Percentiles rank a stretch among this genome's conserved stretches.
These are phyloP conservation scores for Suillus alpinus DNA, from an alignment of 768 basidiomycete species.

Conservation along the genomic window DNA sequence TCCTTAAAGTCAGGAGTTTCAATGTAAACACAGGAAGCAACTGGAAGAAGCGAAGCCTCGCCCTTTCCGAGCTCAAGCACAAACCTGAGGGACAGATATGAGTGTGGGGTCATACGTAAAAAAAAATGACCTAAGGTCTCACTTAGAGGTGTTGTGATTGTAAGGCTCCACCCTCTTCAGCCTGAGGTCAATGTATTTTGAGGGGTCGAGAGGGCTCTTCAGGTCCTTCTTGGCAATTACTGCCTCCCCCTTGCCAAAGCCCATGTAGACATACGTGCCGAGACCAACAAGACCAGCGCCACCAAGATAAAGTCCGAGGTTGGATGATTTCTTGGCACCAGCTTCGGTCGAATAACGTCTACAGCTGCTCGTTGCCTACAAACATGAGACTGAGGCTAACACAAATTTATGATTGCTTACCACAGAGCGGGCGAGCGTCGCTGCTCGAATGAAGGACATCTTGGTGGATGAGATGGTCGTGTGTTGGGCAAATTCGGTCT, in stretches of 20 bases:
- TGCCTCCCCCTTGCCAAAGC: slow-evolving; percentile 30
- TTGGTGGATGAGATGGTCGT: slow-evolving; percentile 3
- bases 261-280: slow-evolving; percentile 52
- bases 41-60: slow-evolving; percentile 72
- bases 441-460: slow-evolving; percentile 46
- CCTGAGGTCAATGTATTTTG: slow-evolving; percentile 76
- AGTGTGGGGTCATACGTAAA: background rate
- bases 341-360: slow-evolving; percentile 49
- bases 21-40: slow-evolving; percentile 77
- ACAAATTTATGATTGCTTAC: slow-evolving; percentile 21
- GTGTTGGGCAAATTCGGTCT: background rate
- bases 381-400: background rate
- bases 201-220: slow-evolving; percentile 71
- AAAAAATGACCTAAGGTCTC: slow-evolving; percentile 17
- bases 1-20: slow-evolving; percentile 71
- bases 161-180: slow-evolving; percentile 80
- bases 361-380: slow-evolving; percentile 31
- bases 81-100: slow-evolving; percentile 45
- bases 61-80: slow-evolving; percentile 78
- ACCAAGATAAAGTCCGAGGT: slow-evolving; percentile 45
- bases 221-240: slow-evolving; percentile 39
- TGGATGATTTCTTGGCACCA: slow-evolving; percentile 45
- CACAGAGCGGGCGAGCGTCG: slow-evolving; percentile 40
- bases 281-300: slow-evolving; percentile 46
- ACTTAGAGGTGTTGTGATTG: slow-evolving; percentile 93